Evolutionary conservation across 2,329 filamentous ascomycete species (phyloP).

Genomic region (Aspergillus persii): DNA sequence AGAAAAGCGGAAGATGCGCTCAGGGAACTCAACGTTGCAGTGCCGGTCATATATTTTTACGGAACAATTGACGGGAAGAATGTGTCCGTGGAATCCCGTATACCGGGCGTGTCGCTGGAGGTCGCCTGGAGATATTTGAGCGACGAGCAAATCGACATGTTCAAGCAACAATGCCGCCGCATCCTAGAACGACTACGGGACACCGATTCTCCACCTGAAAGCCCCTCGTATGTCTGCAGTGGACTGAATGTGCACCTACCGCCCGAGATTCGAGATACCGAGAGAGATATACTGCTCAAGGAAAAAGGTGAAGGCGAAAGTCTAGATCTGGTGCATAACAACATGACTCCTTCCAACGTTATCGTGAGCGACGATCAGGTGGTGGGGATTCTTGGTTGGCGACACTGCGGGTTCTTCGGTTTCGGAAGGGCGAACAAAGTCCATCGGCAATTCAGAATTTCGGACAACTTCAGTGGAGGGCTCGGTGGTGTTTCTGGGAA

Average conservation of each 20-base stretch:
- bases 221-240: conserved; percentile 35
- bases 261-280: conserved; percentile 23
- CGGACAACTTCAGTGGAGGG: conserved; percentile 15
- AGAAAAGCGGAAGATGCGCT: conserved; percentile 35
- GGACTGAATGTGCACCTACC: conserved; percentile 31
- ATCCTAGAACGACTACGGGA: conserved; percentile 29
- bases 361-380: conserved; percentile 37
- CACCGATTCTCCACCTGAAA: conserved; percentile 24
- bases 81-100: conserved; percentile 39
- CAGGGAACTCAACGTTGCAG: conserved; percentile 30
- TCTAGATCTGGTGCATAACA: conserved; percentile 37
- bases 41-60: conserved; percentile 39
- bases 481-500: conserved; percentile 15
- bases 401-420: conserved; percentile 41
- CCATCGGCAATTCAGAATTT: conserved; percentile 33
- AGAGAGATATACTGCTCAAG: conserved; percentile 34
- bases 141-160: conserved; percentile 28
- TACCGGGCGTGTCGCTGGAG: conserved; percentile 40
- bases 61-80: conserved; percentile 39
- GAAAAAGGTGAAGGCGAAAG: conserved; percentile 25
- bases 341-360: conserved; percentile 37
- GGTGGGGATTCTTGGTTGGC: conserved; percentile 41
- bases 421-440: conserved; percentile 32
- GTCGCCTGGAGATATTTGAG: conserved; percentile 39
- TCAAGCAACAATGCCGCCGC: conserved; percentile 39